Percentiles rank a stretch among this genome's conserved stretches.
Conservation (phyloP, 2,329 filamentous ascomycete genomes). For the Fusarium pseudocircinatum region DNA sequence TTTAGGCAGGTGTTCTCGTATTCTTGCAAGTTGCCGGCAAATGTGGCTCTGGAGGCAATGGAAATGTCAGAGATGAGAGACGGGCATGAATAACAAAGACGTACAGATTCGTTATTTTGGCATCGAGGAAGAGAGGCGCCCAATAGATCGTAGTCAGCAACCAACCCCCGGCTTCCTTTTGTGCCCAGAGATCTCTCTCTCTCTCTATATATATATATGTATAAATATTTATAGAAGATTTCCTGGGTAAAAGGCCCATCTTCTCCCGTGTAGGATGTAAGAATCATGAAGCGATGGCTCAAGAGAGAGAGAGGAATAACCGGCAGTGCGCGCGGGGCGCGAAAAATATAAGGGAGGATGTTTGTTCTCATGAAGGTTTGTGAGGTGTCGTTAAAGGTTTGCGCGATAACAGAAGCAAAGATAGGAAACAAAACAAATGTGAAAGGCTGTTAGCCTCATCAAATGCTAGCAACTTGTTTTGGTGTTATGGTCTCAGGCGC, state of each 20-base stretch:
- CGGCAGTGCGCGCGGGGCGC: neutral
- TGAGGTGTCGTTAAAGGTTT: neutral
- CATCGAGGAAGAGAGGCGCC: neutral
- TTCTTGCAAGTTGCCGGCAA: neutral
- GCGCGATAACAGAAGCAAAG: neutral
- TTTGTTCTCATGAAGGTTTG: neutral
- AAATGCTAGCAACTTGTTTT: neutral
- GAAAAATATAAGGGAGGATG: neutral
- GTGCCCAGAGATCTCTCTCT: too few relatives aligned
- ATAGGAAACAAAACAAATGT: neutral
- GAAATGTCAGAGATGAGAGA: neutral
- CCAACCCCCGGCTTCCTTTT: neutral
- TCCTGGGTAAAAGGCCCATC: neutral
- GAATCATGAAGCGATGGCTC: neutral
- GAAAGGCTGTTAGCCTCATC: neutral
- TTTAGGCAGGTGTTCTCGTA: neutral
- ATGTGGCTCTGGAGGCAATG: neutral
- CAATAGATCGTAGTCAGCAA: neutral
- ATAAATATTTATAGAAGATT: too few relatives aligned
- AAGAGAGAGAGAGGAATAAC: neutral
- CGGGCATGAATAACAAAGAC: neutral
- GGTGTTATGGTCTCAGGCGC: neutral
- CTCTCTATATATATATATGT: too few relatives aligned
- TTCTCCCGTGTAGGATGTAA: neutral
- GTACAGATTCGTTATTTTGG: neutral